Percentiles rank a stretch among this genome's conserved stretches.
Conservation (phyloP, 1,284 basidiomycete genomes). For the Microbotryum scabiosae region DNA sequence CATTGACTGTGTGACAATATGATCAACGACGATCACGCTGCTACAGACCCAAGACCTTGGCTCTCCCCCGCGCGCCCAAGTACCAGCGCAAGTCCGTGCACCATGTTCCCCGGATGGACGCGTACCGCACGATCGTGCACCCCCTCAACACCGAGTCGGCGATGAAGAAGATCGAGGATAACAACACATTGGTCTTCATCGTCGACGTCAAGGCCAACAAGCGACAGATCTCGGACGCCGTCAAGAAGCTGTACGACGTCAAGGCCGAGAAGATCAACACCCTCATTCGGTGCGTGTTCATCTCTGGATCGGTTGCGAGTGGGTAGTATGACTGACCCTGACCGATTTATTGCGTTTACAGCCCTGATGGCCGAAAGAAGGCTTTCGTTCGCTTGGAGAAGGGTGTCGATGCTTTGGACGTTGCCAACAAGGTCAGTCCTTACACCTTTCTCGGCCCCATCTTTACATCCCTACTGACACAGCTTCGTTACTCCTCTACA, state of each 20-base stretch:
- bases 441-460: slow-evolving; percentile 29
- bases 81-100: slow-evolving; percentile 92
- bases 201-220: slow-evolving; percentile 95
- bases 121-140: slow-evolving; percentile 85
- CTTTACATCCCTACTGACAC: neutral
- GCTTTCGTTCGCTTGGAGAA: slow-evolving; percentile 91
- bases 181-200: slow-evolving; percentile 98
- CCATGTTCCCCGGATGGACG: slow-evolving; percentile 95
- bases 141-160: slow-evolving; percentile 61
- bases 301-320: neutral
- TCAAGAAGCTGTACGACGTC: slow-evolving; percentile 98
- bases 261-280: slow-evolving; percentile 96
- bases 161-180: slow-evolving; percentile 99
- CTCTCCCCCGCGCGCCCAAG: slow-evolving; percentile 71
- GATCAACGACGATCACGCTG: slow-evolving; percentile 17
- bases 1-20: slow-evolving; percentile 31
- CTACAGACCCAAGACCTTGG: slow-evolving; percentile 74
- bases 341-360: slow-evolving; percentile 36
- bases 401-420: slow-evolving; percentile 94
- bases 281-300: slow-evolving; percentile 69
- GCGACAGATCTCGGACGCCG: slow-evolving; percentile 96
- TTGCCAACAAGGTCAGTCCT: slow-evolving; percentile 87
- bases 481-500: slow-evolving; percentile 35
- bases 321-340: neutral
- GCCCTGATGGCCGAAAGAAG: slow-evolving; percentile 99